Evolutionary conservation across 2,329 filamentous ascomycete species (phyloP), one percentile per base, ranked within the genome.

Genomic region (Claviceps africana): DNA sequence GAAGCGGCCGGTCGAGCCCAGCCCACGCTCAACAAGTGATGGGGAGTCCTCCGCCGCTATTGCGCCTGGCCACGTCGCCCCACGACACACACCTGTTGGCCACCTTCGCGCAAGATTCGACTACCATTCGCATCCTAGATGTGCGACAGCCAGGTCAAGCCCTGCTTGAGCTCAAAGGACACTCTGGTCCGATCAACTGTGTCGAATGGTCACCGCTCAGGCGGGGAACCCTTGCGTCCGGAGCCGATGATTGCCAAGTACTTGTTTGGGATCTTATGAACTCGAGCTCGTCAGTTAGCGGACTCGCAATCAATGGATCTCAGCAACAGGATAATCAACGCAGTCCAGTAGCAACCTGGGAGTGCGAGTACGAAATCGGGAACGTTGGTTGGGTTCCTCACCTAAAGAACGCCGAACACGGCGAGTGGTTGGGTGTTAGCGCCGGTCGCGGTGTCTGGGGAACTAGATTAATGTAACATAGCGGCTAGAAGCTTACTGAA

Each of bases 141-240:
- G 91, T 97, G 3, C 85, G 93, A 48, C 93, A 98, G 69, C 93
- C 93, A 0, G 93, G 93, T 6, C 93, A 96, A 68, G 93, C 93
- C 2, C 77, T 98, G 4, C 79, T 98, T 28, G 93, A 98, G 66
- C 81, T 98, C 39, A 87, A 87, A 47, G 93, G 93, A 22, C 91
- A 98, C 64, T 80, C 82, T 22, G 86, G 88, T 4, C 70, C 88
- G 8, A 79, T 98, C 53, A 97, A 95, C 69, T 93, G 86, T 62
- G 86, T 97, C 54, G 93, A 98, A 70, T 98, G 93, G 93, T 95
- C 88, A 9, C 91, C 89, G 0, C 79, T 82, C 52, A 80, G 90
- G 54, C 79, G 93, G 60, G 93, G 93, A 25, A 86, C 90, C 58
- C 79, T 98, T 19, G 91, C 91, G 17, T 95, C 88, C 0, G 93